phyloP scores from a whole-genome alignment of 768 basidiomycete genomes.

The Pilatotrama ljubarskyi region DNA sequence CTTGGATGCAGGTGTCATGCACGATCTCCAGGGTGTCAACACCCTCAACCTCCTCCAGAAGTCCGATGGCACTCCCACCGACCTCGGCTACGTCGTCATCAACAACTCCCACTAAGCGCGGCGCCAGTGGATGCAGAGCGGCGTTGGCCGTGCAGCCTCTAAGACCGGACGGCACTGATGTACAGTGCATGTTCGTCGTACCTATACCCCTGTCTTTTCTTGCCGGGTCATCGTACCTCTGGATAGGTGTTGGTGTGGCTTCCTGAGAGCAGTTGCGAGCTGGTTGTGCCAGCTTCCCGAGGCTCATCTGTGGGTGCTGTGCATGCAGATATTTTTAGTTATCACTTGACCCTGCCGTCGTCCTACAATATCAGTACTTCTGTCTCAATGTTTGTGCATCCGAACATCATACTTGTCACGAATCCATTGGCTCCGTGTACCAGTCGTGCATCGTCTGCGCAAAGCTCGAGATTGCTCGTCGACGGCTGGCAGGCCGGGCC shows the following conservation, averaged over 20 bases:
- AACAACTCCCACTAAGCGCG: slow-evolving; percentile 21
- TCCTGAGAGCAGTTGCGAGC: neutral
- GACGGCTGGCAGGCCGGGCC: neutral
- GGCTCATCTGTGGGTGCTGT: slow-evolving; percentile 18
- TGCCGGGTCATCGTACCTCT: slow-evolving; percentile 19
- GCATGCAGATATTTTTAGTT: slow-evolving; percentile 11
- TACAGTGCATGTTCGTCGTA: slow-evolving; percentile 1
- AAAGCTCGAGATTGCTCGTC: neutral
- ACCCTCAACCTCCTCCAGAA: slow-evolving; percentile 52
- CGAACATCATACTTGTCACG: neutral
- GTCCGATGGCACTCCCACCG: slow-evolving; percentile 45
- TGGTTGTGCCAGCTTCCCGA: slow-evolving; percentile 10
- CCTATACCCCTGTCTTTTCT: slow-evolving; percentile 16
- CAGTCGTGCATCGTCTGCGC: neutral
- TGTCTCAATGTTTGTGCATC: slow-evolving; percentile 18
- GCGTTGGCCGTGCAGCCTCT: neutral
- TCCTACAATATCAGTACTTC: neutral
- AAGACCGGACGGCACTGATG: neutral
- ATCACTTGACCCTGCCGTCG: neutral
- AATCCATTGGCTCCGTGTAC: neutral
- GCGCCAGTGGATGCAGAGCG: neutral
- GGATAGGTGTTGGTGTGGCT: slow-evolving; percentile 23
- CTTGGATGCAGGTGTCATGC: slow-evolving; percentile 45
- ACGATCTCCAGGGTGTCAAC: slow-evolving; percentile 58
- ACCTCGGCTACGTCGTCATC: slow-evolving; percentile 54